Evolutionary conservation across 768 basidiomycete genomes (phyloP).

Genomic region (Boletus patriciae): DNA sequence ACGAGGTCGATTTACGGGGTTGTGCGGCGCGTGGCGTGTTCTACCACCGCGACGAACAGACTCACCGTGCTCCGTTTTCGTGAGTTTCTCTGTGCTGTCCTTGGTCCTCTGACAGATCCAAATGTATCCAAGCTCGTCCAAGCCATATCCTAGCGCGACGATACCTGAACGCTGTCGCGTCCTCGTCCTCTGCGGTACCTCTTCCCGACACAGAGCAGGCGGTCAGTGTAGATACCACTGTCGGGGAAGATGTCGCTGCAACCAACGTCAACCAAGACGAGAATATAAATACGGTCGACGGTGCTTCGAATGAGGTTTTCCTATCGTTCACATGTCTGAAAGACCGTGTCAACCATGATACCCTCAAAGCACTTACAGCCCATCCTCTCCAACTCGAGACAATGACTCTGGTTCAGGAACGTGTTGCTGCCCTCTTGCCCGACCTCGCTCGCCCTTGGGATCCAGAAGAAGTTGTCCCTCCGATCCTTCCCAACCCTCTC

Average conservation of each 20-base stretch:
- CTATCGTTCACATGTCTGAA: conserved; percentile 39
- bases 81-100: conserved; percentile 10
- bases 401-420: conserved; percentile 83
- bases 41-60: background rate
- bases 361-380: conserved; percentile 59
- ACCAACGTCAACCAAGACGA: background rate
- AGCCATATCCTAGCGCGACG: background rate
- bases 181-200: background rate
- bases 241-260: background rate
- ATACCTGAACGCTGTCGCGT: conserved; percentile 4
- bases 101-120: background rate
- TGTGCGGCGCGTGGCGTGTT: background rate
- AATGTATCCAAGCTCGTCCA: conserved; percentile 2
- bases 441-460: conserved; percentile 57
- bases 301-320: background rate
- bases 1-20: background rate
- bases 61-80: conserved; percentile 1
- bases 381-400: conserved; percentile 63
- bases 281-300: background rate
- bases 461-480: conserved; percentile 25
- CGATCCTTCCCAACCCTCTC: background rate
- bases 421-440: conserved; percentile 77
- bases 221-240: background rate
- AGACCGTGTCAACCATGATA: conserved; percentile 38
- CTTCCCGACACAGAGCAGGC: background rate